A percentile compares a stretch with the other conserved stretches of the same genome.
These are phyloP conservation scores for Dactylellina leptospora DNA, from an alignment of 2,329 filamentous ascomycete species.

Conservation along the genomic window DNA sequence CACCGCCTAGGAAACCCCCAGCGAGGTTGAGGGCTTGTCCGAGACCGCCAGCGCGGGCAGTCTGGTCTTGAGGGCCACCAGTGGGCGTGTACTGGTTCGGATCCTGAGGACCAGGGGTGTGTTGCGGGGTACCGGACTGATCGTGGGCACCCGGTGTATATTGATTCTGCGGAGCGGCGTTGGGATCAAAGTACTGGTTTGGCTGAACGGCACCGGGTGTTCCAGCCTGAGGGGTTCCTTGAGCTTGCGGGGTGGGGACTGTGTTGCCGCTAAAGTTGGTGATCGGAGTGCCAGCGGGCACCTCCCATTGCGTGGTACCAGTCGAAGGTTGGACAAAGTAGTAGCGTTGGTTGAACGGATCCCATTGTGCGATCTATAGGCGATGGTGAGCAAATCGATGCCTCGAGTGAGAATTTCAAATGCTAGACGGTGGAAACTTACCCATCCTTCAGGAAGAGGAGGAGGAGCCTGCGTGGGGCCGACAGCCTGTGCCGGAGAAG, in stretches of 20 bases:
- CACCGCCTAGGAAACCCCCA: slow-evolving; percentile 54
- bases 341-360: slow-evolving; percentile 56
- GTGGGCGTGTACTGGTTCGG: slow-evolving; percentile 37
- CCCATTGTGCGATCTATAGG: slow-evolving; percentile 57
- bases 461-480: slow-evolving; percentile 56
- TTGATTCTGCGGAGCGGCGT: slow-evolving; percentile 33
- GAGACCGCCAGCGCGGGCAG: slow-evolving; percentile 55
- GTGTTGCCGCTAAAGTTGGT: slow-evolving; percentile 45
- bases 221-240: slow-evolving; percentile 24
- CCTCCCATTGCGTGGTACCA: slow-evolving; percentile 56
- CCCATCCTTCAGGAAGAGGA: slow-evolving; percentile 56
- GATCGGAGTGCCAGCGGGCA: slow-evolving; percentile 48
- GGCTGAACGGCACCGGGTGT: slow-evolving; percentile 21
- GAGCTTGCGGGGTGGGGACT: slow-evolving; percentile 14
- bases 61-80: slow-evolving; percentile 27
- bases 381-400: not conserved
- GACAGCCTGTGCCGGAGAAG: slow-evolving; percentile 55
- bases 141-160: slow-evolving; percentile 20
- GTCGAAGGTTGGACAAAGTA: slow-evolving; percentile 57
- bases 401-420: not conserved
- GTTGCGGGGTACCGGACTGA: slow-evolving; percentile 19
- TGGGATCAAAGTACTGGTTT: slow-evolving; percentile 46
- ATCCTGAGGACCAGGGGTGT: slow-evolving; percentile 27
- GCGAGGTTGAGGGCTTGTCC: slow-evolving; percentile 47
- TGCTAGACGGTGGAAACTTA: slow-evolving; percentile 13